Evolutionary conservation across 345 rosid genomes (phyloP).

Genomic region (Eucalyptus leucophloia): DNA sequence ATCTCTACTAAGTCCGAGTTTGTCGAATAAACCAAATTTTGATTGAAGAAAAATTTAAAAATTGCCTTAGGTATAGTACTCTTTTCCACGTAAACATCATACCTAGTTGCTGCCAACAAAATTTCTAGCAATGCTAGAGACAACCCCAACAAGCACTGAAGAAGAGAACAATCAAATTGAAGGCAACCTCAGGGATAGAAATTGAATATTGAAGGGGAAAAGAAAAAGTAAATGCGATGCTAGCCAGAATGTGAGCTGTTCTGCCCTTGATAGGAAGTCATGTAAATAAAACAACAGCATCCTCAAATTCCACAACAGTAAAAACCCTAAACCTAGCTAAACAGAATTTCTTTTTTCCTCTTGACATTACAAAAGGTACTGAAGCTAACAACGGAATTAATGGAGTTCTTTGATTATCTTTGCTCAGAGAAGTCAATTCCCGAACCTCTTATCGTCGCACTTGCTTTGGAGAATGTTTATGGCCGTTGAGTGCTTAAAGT

Average conservation of each 20-base stretch:
- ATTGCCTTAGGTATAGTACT: not conserved
- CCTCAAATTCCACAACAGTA: not conserved
- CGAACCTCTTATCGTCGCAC: slow-evolving; percentile 45
- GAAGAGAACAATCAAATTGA: not conserved
- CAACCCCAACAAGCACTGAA: not conserved
- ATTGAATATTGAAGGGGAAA: not conserved
- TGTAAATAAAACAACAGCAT: not conserved
- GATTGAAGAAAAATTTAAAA: not conserved
- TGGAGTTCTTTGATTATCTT: not conserved
- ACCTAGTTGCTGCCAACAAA: not conserved
- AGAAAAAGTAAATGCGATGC: not conserved
- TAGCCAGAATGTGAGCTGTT: not conserved
- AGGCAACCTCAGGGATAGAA: not conserved
- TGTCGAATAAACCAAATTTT: not conserved
- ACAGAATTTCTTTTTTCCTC: not conserved
- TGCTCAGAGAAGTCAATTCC: slow-evolving; percentile 23
- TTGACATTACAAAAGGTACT: not conserved
- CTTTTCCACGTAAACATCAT: not conserved
- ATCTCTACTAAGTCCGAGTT: not conserved
- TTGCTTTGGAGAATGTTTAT: not conserved
- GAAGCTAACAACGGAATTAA: not conserved
- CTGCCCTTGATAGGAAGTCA: not conserved
- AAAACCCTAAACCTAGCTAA: not conserved
- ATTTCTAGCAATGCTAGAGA: not conserved
- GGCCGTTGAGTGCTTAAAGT: not conserved